A percentile compares a stretch with the other conserved stretches of the same genome.
phyloP scores from a whole-genome alignment of 306 rosid species.

The Prunus mira region DNA sequence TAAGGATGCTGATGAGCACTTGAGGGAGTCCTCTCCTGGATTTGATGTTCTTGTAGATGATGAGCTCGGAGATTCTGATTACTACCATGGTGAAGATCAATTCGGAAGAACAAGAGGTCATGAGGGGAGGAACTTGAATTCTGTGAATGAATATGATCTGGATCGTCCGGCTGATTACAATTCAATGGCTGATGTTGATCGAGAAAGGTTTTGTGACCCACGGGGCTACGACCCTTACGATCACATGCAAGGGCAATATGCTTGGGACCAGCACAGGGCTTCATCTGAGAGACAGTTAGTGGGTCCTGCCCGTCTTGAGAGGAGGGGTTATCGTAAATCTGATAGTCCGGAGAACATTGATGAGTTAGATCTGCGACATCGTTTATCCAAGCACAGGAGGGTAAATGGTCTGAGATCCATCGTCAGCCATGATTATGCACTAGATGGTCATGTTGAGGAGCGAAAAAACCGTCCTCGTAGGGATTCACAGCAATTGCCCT shows the following conservation, averaged over 20 bases:
- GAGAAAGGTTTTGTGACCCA: constrained; percentile 50
- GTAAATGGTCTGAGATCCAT: constrained; percentile 74
- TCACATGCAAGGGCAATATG: constrained; percentile 61
- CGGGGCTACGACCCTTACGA: constrained; percentile 65
- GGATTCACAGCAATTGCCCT: constrained; percentile 47
- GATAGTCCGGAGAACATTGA: constrained; percentile 65
- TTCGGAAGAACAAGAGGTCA: constrained; percentile 64
- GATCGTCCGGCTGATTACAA: constrained; percentile 60
- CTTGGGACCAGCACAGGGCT: constrained; percentile 73
- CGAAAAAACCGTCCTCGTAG: constrained; percentile 44
- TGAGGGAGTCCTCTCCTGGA: constrained; percentile 96
- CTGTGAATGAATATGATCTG: constrained; percentile 67
- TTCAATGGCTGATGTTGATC: constrained; percentile 61
- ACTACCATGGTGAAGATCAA: constrained; percentile 70
- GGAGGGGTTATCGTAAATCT: constrained; percentile 60
- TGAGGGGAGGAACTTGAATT: constrained; percentile 62
- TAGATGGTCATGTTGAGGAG: constrained; percentile 50
- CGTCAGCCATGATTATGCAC: constrained; percentile 54
- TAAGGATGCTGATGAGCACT: constrained; percentile 78
- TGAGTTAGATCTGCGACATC: constrained; percentile 73
- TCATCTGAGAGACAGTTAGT: constrained; percentile 44
- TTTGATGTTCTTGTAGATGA: constrained; percentile 99
- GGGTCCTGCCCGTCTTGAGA: constrained; percentile 55
- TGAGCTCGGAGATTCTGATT: constrained; percentile 78
- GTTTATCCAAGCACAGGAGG: constrained; percentile 74